These are phyloP conservation scores for Aspergillus jensenii DNA, from an alignment of 2,329 filamentous ascomycete species.

Conservation along the genomic window DNA sequence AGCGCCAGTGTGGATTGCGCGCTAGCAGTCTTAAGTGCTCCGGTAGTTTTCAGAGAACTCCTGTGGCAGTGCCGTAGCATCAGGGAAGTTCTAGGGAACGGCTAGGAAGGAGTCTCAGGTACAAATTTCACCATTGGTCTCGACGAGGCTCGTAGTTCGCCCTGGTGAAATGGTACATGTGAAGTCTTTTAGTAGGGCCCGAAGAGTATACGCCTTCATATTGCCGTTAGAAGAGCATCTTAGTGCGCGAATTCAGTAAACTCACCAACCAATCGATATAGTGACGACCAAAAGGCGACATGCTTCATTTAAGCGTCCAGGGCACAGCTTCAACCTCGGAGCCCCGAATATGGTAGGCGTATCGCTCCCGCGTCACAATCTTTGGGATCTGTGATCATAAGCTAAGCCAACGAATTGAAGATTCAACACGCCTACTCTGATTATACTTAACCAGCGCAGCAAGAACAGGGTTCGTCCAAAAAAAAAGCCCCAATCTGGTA, in stretches of 20 bases:
- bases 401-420: constrained; percentile 5
- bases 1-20: too few species aligned
- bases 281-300: constrained; percentile 2
- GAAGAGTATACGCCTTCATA: constrained; percentile 8
- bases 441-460: constrained; percentile 5
- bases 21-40: background rate
- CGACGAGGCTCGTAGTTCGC: background rate
- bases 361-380: background rate
- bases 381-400: constrained; percentile 1
- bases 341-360: background rate
- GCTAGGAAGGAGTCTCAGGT: background rate
- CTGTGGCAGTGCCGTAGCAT: background rate
- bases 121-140: background rate
- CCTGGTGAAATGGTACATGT: constrained; percentile 1
- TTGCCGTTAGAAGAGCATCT: constrained; percentile 2
- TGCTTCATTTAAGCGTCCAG: constrained; percentile 8
- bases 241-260: constrained; percentile 5
- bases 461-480: constrained; percentile 5
- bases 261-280: constrained; percentile 1
- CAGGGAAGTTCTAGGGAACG: background rate
- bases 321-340: constrained; percentile 9
- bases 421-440: constrained; percentile 2
- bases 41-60: background rate
- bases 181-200: constrained; percentile 1
- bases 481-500: constrained; percentile 5